Conservation (phyloP, 2,329 filamentous ascomycete species). For the Cylindrodendrum hubeiense region DNA sequence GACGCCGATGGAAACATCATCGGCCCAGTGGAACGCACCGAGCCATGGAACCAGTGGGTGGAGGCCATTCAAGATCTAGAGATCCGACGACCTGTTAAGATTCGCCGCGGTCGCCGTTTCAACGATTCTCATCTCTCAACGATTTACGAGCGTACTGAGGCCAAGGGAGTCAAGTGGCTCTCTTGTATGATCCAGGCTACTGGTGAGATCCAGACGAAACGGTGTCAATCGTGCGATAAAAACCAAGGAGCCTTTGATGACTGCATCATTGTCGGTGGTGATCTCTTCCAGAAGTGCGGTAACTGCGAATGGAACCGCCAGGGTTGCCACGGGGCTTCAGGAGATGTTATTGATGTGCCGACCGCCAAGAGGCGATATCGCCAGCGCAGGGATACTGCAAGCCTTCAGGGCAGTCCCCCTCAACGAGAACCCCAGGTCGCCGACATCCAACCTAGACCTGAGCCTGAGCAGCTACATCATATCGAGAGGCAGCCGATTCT, state of each 20-base stretch:
- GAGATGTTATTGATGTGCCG: constrained; percentile 36
- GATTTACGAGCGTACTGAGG: constrained; percentile 57
- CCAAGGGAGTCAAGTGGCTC: constrained; percentile 60
- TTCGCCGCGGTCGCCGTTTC: constrained; percentile 58
- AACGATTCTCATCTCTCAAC: constrained; percentile 52
- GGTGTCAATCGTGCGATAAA: constrained; percentile 57
- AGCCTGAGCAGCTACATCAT: constrained; percentile 11
- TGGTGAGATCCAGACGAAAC: constrained; percentile 54
- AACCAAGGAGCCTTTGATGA: constrained; percentile 58
- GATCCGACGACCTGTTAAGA: constrained; percentile 54
- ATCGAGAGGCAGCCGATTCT: neutral
- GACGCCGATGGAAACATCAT: constrained; percentile 54
- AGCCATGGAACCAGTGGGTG: constrained; percentile 56
- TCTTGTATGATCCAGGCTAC: constrained; percentile 64
- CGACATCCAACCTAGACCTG: constrained; percentile 25
- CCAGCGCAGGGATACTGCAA: constrained; percentile 18
- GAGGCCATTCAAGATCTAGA: constrained; percentile 52
- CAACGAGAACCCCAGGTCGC: constrained; percentile 24
- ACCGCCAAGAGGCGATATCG: constrained; percentile 33
- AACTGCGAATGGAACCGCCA: constrained; percentile 65
- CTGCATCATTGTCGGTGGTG: constrained; percentile 58
- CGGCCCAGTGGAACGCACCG: constrained; percentile 52
- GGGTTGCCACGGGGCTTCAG: constrained; percentile 50
- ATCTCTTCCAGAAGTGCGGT: constrained; percentile 60
- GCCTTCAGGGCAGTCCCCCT: neutral